These are phyloP conservation scores for Protea cynaroides DNA, from an alignment of 164 flowering plant genomes.

Conservation along the genomic window DNA sequence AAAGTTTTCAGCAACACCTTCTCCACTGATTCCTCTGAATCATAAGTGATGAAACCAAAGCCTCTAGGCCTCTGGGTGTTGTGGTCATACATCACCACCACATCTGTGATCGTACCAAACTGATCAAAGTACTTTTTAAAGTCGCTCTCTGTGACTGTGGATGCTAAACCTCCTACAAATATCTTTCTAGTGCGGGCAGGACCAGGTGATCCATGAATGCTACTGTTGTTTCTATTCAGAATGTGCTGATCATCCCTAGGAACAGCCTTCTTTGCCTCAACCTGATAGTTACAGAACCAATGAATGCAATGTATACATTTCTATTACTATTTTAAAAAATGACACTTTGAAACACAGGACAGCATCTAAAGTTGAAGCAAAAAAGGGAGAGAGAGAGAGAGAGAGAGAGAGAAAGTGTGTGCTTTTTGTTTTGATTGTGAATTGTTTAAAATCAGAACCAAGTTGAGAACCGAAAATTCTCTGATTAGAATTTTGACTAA, in stretches of 20 bases:
- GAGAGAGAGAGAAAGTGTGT: too few relatives aligned
- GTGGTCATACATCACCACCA: conserved; percentile 93
- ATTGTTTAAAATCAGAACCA: neutral
- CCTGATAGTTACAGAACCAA: conserved; percentile 32
- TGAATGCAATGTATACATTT: neutral
- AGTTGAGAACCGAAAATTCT: neutral
- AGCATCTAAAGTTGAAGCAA: neutral
- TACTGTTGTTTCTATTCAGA: conserved; percentile 38
- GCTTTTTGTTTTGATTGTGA: neutral
- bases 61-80: conserved; percentile 92
- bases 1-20: conserved; percentile 63
- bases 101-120: conserved; percentile 80
- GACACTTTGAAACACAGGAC: neutral
- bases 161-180: conserved; percentile 89
- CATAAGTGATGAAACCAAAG: conserved; percentile 86
- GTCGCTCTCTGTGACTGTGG: conserved; percentile 77
- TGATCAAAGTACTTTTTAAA: conserved; percentile 86
- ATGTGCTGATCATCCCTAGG: conserved; percentile 80
- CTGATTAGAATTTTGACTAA: neutral
- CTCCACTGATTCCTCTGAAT: conserved; percentile 85
- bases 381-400: neutral
- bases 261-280: conserved; percentile 93
- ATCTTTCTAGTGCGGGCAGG: conserved; percentile 76
- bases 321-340: too few relatives aligned
- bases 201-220: conserved; percentile 61